These are phyloP conservation scores for Leccinum pachyderme DNA, from an alignment of 1,284 basidiomycete genomes.

Conservation along the genomic window DNA sequence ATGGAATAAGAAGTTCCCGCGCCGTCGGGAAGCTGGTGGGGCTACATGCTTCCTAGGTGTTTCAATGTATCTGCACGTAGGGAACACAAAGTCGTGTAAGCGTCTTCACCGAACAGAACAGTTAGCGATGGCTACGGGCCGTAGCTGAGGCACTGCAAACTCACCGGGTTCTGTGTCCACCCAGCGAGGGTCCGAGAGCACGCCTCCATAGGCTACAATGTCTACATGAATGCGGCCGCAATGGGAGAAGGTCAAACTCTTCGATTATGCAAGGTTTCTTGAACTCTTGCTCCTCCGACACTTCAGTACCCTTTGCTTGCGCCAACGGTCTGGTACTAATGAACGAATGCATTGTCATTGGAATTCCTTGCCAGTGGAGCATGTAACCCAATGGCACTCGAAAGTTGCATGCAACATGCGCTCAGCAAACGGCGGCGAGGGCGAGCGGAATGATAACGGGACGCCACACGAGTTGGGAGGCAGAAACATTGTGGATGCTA, in stretches of 20 bases:
- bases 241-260: not conserved
- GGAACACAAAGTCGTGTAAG: constrained; percentile 12
- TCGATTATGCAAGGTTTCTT: constrained; percentile 7
- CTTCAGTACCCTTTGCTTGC: constrained; percentile 26
- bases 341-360: rapidly evolving
- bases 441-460: no score
- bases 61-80: constrained; percentile 14
- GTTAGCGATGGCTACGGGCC: not conserved
- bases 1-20: constrained; percentile 14
- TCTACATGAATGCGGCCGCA: not conserved
- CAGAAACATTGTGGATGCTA: no score
- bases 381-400: no score
- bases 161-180: constrained; percentile 19
- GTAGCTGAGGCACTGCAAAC: not conserved
- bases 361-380: no score
- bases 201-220: constrained; percentile 18
- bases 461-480: no score
- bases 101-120: not conserved
- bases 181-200: constrained; percentile 17
- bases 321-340: not conserved
- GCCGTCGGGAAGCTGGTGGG: not conserved
- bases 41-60: not conserved
- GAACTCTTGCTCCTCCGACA: constrained; percentile 35
- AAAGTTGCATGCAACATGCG: no score
- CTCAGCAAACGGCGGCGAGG: no score